Evolutionary conservation across 768 basidiomycete genomes (phyloP), one percentile per base, ranked within the genome.

Genomic region (Peribolospora baueri): DNA sequence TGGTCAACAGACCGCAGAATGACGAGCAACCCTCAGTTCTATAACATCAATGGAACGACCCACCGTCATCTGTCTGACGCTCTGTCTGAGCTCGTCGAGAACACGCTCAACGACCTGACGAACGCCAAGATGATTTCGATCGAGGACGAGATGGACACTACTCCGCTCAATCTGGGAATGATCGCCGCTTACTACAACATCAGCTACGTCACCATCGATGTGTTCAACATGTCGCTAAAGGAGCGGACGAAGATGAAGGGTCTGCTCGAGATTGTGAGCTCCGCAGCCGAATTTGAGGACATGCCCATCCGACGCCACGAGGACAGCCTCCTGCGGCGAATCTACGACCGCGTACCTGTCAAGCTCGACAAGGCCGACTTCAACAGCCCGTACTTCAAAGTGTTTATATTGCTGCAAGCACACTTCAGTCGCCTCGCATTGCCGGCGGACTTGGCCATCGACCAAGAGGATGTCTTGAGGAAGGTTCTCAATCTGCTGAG

Each of bases 161-260:
- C 67, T 14, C 79, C 88, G 2, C 77, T 95, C 62, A 98, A 97
- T 68, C 72, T 97, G 43, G 93, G 93, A 56, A 93, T 95, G 88
- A 97, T 98, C 62, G 93, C 90, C 0, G 87, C 90, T 0, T 88
- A 87, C 70, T 91, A 87, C 67, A 85, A 87, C 63, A 88, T 88
- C 46, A 87, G 84, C 54, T 83, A 60, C 65, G 81, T 72, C 46
- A 60, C 56, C 36, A 7, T 51, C 14, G 56, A 97, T 70, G 90
- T 93, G 48, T 95, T 93, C 70, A 87, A 82, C 6, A 72, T 88
- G 50, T 98, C 93, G 4, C 73, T 97, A 57, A 93, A 88, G 65
- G 88, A 95, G 66, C 79, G 82, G 36, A 98, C 91, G 14, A 98
- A 95, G 69, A 78, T 97, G 64, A 91, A 91, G 70, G 91, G 91